These are phyloP conservation scores for Durotheca rogersii DNA, from an alignment of 495 filamentous ascomycete genomes.

Conservation along the genomic window DNA sequence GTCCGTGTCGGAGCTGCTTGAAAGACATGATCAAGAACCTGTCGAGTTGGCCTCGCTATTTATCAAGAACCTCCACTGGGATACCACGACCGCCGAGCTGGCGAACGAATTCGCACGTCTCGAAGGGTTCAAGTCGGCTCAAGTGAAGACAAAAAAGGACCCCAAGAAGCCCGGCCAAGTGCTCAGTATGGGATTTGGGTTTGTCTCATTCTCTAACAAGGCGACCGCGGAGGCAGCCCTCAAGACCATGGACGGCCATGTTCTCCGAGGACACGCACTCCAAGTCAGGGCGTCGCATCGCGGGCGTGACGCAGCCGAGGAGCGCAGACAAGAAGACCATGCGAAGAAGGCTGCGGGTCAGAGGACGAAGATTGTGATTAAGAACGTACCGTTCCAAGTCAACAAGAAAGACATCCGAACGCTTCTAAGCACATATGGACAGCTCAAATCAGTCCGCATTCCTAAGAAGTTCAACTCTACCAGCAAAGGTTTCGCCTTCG, in stretches of 20 bases:
- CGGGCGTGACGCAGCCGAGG: slow-evolving; percentile 81
- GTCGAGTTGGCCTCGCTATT: slow-evolving; percentile 77
- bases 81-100: slow-evolving; percentile 75
- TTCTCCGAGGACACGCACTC: slow-evolving; percentile 81
- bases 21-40: slow-evolving; percentile 55
- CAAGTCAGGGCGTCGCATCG: slow-evolving; percentile 81
- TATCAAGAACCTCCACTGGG: slow-evolving; percentile 89
- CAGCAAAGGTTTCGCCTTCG: slow-evolving; percentile 93
- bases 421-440: slow-evolving; percentile 85
- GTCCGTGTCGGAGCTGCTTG: slow-evolving; percentile 54
- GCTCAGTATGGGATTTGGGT: slow-evolving; percentile 96
- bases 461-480: slow-evolving; percentile 90
- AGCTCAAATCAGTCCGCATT: slow-evolving; percentile 86
- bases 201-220: slow-evolving; percentile 81
- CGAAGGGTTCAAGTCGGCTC: slow-evolving; percentile 80
- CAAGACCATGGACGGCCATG: slow-evolving; percentile 80
- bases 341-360: slow-evolving; percentile 67
- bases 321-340: slow-evolving; percentile 74
- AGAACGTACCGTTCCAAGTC: slow-evolving; percentile 96
- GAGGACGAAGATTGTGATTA: slow-evolving; percentile 92
- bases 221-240: slow-evolving; percentile 75
- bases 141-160: slow-evolving; percentile 84
- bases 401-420: slow-evolving; percentile 86
- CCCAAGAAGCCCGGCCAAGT: slow-evolving; percentile 78
- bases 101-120: slow-evolving; percentile 73